Percentiles rank a stretch among this genome's conserved stretches.
These are phyloP conservation scores for Nicotiana knightiana DNA, from an alignment of 257 asterid genomes.

Conservation along the genomic window DNA sequence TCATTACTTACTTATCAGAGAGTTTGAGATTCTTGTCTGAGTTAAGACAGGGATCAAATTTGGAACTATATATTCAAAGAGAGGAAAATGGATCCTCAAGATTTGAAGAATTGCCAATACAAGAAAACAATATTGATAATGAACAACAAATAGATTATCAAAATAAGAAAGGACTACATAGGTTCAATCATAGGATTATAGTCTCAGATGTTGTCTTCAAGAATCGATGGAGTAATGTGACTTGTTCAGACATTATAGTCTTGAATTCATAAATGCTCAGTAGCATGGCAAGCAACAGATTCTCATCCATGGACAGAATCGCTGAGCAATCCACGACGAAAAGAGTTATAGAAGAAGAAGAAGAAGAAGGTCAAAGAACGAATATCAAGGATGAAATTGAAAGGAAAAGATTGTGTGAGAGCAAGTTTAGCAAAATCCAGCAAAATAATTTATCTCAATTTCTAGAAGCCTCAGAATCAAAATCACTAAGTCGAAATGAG, in stretches of 20 bases:
- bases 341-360: slow-evolving; percentile 2
- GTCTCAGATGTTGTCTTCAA: slow-evolving; percentile 36
- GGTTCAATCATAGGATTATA: slow-evolving; percentile 41
- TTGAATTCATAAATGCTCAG: slow-evolving; percentile 48
- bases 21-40: slow-evolving; percentile 32
- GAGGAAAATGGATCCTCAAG: slow-evolving; percentile 37
- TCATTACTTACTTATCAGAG: slow-evolving; percentile 13
- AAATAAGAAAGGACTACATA: slow-evolving; percentile 19
- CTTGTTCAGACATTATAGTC: slow-evolving; percentile 53
- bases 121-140: not conserved
- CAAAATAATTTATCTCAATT: not conserved
- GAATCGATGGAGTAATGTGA: slow-evolving; percentile 62
- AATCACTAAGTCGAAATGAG: slow-evolving; percentile 12
- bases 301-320: slow-evolving; percentile 15
- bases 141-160: no score
- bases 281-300: slow-evolving; percentile 32
- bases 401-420: not conserved
- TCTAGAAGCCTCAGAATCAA: not conserved
- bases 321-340: not conserved
- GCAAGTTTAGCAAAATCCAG: not conserved
- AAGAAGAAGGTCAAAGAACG: not conserved
- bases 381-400: slow-evolving; percentile 10
- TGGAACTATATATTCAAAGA: slow-evolving; percentile 32
- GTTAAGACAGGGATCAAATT: slow-evolving; percentile 10
- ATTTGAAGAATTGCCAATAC: slow-evolving; percentile 13